These are phyloP conservation scores for Cajanus cajan DNA, from an alignment of 306 rosid genomes.

Conservation along the genomic window DNA sequence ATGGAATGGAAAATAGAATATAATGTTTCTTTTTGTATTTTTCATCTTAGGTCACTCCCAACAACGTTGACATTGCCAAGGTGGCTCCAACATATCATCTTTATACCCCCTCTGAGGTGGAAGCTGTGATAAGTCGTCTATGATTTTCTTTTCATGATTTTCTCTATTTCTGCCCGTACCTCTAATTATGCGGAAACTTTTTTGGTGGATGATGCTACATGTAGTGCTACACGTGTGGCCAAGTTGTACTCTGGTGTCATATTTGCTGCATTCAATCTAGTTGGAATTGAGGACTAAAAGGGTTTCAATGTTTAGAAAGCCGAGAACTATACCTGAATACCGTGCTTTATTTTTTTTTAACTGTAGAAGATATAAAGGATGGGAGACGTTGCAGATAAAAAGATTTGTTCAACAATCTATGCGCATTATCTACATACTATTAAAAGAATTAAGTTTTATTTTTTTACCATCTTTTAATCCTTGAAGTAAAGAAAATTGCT, in stretches of 20 bases:
- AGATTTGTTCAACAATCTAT: background rate
- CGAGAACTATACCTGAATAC: background rate
- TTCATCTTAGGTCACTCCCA: conserved; percentile 78
- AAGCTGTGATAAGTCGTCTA: conserved; percentile 86
- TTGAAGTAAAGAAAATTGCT: background rate
- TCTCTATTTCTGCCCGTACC: background rate
- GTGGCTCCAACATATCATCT: conserved; percentile 87
- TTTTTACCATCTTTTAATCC: background rate
- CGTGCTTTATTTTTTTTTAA: background rate
- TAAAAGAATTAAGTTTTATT: background rate
- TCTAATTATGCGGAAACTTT: conserved; percentile 5
- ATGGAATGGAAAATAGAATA: background rate
- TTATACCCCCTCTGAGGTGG: conserved; percentile 88
- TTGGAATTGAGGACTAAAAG: conserved; percentile 22
- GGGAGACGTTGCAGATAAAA: background rate
- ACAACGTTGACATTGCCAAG: conserved; percentile 90
- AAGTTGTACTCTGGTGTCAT: conserved; percentile 8
- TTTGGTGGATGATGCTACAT: conserved; percentile 11
- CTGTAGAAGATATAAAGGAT: background rate
- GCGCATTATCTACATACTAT: background rate
- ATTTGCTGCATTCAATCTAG: conserved; percentile 22
- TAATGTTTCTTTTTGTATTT: background rate
- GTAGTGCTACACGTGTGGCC: background rate
- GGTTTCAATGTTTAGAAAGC: background rate
- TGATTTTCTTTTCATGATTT: conserved; percentile 35